These are phyloP conservation scores for Chrysoporthe austroafricana DNA, from an alignment of 2,329 filamentous ascomycete species.

Conservation along the genomic window DNA sequence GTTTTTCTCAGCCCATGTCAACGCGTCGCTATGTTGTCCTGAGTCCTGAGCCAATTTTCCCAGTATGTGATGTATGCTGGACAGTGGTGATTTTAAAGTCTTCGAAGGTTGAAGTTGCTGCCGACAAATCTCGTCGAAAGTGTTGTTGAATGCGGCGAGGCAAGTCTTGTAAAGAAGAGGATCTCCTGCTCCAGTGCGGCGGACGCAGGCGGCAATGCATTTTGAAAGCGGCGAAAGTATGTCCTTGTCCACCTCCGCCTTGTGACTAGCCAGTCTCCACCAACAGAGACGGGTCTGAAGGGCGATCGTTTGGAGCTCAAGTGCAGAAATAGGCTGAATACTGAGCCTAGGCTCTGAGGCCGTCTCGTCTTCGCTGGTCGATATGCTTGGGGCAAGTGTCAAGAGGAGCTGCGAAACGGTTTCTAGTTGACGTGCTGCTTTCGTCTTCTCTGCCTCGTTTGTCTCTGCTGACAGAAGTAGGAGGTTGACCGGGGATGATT, in stretches of 20 bases:
- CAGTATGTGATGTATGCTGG: constrained; percentile 56
- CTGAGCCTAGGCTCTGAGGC: constrained; percentile 58
- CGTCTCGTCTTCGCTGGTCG: constrained; percentile 61
- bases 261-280: constrained; percentile 67
- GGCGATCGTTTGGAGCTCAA: constrained; percentile 67
- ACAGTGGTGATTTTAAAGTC: constrained; percentile 49
- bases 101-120: constrained; percentile 40
- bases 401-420: constrained; percentile 67
- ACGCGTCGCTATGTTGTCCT: constrained; percentile 56
- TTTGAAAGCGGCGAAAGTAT: constrained; percentile 67
- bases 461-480: constrained; percentile 52
- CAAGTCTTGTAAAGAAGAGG: constrained; percentile 46
- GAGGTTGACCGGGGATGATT: constrained; percentile 62
- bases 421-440: constrained; percentile 68
- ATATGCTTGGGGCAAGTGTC: constrained; percentile 69
- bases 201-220: constrained; percentile 64
- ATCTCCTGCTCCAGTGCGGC: constrained; percentile 48
- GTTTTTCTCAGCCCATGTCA: constrained; percentile 57
- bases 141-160: constrained; percentile 39
- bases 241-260: constrained; percentile 65
- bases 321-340: constrained; percentile 58
- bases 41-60: constrained; percentile 47
- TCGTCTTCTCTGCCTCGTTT: constrained; percentile 53
- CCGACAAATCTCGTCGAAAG: constrained; percentile 44
- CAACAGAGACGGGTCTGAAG: constrained; percentile 64